Percentiles rank a stretch among this genome's conserved stretches.
Evolutionary conservation across 1,139 yeast genomes (phyloP).

Genomic region (Candida labiduridarum): DNA sequence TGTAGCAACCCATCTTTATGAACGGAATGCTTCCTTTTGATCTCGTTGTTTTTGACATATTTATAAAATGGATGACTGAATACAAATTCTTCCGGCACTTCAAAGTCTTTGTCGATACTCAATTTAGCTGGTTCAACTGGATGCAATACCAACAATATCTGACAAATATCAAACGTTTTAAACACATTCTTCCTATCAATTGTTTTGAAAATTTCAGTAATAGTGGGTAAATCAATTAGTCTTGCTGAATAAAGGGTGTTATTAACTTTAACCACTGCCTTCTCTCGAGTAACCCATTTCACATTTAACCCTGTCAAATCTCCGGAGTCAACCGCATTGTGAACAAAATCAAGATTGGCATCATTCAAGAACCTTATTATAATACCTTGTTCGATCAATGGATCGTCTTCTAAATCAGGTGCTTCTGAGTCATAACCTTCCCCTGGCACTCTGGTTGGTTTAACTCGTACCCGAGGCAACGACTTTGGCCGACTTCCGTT

Average conservation of each 20-base stretch:
- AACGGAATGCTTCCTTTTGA: slow-evolving; percentile 46
- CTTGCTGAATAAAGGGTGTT: slow-evolving; percentile 75
- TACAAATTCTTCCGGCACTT: slow-evolving; percentile 39
- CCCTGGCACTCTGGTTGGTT: slow-evolving; percentile 85
- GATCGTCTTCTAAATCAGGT: slow-evolving; percentile 94
- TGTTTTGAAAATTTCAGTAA: slow-evolving; percentile 86
- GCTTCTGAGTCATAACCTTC: slow-evolving; percentile 98
- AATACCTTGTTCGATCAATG: slow-evolving; percentile 84
- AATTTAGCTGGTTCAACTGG: slow-evolving; percentile 51
- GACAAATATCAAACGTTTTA: slow-evolving; percentile 85
- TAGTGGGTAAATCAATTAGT: slow-evolving; percentile 85
- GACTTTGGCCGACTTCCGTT: slow-evolving; percentile 17
- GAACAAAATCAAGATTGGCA: slow-evolving; percentile 74
- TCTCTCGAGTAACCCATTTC: slow-evolving; percentile 78
- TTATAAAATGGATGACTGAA: slow-evolving; percentile 51
- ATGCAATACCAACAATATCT: slow-evolving; percentile 77
- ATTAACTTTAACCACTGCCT: slow-evolving; percentile 67
- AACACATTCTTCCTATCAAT: slow-evolving; percentile 86
- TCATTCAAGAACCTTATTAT: slow-evolving; percentile 80
- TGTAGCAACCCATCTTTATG: slow-evolving; percentile 81
- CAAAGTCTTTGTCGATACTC: slow-evolving; percentile 43
- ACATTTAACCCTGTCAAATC: slow-evolving; percentile 73
- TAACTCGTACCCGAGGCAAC: slow-evolving; percentile 71
- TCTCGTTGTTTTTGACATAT: slow-evolving; percentile 42
- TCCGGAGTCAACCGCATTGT: slow-evolving; percentile 78